Percentiles rank a stretch among this genome's conserved stretches.
These are phyloP conservation scores for Eucalyptus camaldulensis DNA, from an alignment of 345 rosid genomes.

Conservation along the genomic window DNA sequence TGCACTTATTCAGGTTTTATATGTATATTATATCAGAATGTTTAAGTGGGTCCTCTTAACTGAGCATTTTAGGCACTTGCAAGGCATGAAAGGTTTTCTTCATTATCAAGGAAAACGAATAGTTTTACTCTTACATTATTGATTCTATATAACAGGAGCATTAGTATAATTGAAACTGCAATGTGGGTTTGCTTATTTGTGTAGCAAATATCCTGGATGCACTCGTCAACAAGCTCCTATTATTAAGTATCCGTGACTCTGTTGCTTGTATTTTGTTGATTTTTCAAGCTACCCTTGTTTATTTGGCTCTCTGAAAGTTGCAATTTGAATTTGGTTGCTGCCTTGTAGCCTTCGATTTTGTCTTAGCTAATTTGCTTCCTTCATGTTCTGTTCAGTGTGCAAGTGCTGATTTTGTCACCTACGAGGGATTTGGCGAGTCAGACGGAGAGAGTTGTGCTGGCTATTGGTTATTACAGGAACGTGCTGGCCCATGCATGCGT, in stretches of 20 bases:
- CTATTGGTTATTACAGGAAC: conserved; percentile 35
- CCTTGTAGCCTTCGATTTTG: background rate
- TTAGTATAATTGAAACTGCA: background rate
- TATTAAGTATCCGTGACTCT: background rate
- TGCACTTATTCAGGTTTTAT: too few species aligned
- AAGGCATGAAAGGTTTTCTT: background rate
- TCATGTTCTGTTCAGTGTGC: conserved; percentile 37
- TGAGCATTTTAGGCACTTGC: background rate
- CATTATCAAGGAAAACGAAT: too few species aligned
- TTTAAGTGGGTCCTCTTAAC: too few species aligned
- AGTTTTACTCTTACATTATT: background rate
- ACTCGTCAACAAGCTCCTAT: too few species aligned
- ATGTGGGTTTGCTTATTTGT: too few species aligned
- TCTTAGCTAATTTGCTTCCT: background rate
- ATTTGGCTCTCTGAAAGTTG: background rate
- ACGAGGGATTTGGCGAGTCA: conserved; percentile 93
- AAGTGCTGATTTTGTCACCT: conserved; percentile 88
- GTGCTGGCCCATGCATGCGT: conserved; percentile 67
- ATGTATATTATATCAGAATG: too few species aligned
- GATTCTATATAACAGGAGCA: background rate
- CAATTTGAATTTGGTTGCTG: background rate
- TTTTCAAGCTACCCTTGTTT: background rate
- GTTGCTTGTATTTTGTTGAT: background rate
- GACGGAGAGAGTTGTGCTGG: conserved; percentile 70
- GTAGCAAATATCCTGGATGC: too few species aligned